These are phyloP conservation scores for Neoboletus magnificus DNA, from an alignment of 768 basidiomycete species.

Conservation along the genomic window DNA sequence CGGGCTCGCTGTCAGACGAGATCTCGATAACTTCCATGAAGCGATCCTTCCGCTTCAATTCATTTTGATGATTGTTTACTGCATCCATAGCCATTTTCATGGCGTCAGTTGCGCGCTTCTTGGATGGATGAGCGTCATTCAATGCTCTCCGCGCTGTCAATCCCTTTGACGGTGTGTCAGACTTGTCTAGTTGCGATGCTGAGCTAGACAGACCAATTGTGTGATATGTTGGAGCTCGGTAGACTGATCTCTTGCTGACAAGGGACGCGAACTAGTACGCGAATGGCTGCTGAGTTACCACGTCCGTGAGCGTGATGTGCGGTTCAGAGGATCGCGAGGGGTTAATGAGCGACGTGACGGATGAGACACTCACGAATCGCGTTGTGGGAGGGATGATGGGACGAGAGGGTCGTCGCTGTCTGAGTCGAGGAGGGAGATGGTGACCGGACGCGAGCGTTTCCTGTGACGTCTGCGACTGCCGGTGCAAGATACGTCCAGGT, in stretches of 20 bases:
- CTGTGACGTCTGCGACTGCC: conserved; percentile 16
- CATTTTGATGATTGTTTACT: conserved; percentile 1
- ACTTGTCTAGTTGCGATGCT: background rate
- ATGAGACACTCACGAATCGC: conserved; percentile 2
- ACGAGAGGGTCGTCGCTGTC: conserved; percentile 8
- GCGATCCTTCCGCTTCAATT: conserved; percentile 24
- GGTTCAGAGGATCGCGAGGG: background rate
- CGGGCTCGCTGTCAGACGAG: conserved; percentile 31
- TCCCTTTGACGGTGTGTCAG: conserved; percentile 25
- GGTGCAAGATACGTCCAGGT: conserved; percentile 17
- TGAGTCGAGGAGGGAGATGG: conserved; percentile 16
- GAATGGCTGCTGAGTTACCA: background rate
- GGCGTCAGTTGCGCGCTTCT: conserved; percentile 21
- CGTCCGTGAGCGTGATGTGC: background rate
- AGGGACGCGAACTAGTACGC: background rate
- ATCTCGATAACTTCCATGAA: conserved; percentile 21
- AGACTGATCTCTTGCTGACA: background rate
- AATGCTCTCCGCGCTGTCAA: conserved; percentile 13
- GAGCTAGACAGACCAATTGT: conserved; percentile 14
- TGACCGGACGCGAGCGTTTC: conserved; percentile 12
- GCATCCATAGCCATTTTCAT: conserved; percentile 14
- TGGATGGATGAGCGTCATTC: conserved; percentile 10
- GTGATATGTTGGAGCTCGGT: conserved; percentile 27
- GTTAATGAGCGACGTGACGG: background rate
- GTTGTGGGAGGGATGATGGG: conserved; percentile 1